Base-by-base conservation (phyloP, 2,329 filamentous ascomycete genomes). In the Trichoderma cornu-damae region DNA sequence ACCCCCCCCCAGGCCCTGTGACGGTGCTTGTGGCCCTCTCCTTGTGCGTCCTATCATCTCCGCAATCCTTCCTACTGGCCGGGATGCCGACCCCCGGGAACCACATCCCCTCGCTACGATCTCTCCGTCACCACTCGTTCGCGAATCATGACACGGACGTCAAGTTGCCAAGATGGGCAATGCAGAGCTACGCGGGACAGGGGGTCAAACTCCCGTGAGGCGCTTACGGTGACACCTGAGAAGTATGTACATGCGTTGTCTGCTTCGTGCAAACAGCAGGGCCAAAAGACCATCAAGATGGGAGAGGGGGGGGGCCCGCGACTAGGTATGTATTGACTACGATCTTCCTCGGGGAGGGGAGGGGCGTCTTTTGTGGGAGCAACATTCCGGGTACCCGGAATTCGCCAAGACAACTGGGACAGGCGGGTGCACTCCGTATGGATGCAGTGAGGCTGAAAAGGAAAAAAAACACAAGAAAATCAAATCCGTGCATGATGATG, bases 331-430 rank as follows among this genome's bases (percentile, higher is more conserved):
- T n/a, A n/a, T n/a, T 9, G 12, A 34, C 4, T 24, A 37, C n/a
- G 32, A 9, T 18, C 14, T 37, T 6, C 9, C 22, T 28, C n/a
- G n/a, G n/a, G n/a, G n/a, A n/a, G n/a, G n/a, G 14, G 42, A 14
- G 26, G 42, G 42, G 24, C 24, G 35, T 40, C 34, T 51, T 16
- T 40, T 20, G 16, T 30, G 22, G 46, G 32, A 35, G 20, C 20
- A 9, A 40, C n/a, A 28, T 54, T 37, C 51, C 51, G 51, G 51
- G 51, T 54, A 46, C 40, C 40, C 42, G 51, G 51, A n/a, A 7
- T 44, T 54, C 28, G 38, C 38, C 28, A 46, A 53, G 38, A 44
- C 28, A 34, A 30, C 4, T 14, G 26, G 32, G 49, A 30, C 20
- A n/a, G 14, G 18, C 34, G 26, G 26, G 37, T 38, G 16, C 20